Base-by-base conservation (phyloP, 2,329 filamentous ascomycete species). In the Talaromyces sp. region DNA sequence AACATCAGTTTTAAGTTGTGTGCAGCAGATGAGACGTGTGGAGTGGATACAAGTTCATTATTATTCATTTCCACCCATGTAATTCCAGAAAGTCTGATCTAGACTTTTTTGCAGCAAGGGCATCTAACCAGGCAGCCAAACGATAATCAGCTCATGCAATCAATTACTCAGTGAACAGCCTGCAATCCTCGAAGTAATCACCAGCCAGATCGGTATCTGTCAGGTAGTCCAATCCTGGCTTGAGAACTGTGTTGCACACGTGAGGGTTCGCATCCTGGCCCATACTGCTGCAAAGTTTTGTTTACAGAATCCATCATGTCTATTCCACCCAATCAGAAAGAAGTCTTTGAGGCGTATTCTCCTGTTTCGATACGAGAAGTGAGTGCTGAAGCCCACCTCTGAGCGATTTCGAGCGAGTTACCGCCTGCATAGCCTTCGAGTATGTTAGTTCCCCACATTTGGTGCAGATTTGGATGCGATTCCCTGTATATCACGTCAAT, bases 361-460 rank as follows among this genome's bases (percentile, higher is more conserved):
- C 70, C 72, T 0, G 67, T 66, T 1, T 65, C 60, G 9, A 74
- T 73, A 35, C 72, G 68, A 9, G 54, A 48, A n/a, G 69, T 67
- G n/a, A 72, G 35, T 6, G 64, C 67, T 3, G 65, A 66, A 1
- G 72, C 72, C 68, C 69, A 74, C 47, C 11, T 65, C 61, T 41
- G 64, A 62, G 57, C 67, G 65, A 35, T 43, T 54, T 19, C 35
- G 54, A 47, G 65, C 8, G 22, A 68, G 14, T 66, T 77, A 45
- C 79, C 85, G 2, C 88, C 88, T 1, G 89, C 79, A 71, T 85
- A 77, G 72, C 88, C 85, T 77, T 90, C 88, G 86, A 22, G 83
- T 67, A 92, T 91, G 69, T 84, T 85, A 62, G 84, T 86, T 72
- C 92, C 90, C 90, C 90, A 92, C 16, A 91, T 85, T 65, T 88